These are phyloP conservation scores for Linum trigynum DNA, from an alignment of 345 rosid genomes.

Conservation along the genomic window DNA sequence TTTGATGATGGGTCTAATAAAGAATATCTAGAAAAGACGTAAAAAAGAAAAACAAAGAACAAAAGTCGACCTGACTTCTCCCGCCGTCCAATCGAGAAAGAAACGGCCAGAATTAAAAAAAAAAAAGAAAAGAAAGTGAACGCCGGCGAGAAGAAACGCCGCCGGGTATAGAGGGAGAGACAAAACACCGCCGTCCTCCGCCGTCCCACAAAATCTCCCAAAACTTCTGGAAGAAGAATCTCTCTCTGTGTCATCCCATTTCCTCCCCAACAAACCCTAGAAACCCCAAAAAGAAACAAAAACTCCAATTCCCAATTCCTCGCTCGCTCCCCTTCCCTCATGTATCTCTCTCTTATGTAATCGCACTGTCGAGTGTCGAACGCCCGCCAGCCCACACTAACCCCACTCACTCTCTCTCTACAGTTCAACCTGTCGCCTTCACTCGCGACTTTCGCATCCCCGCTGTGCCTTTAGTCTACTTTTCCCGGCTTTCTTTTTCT, in stretches of 20 bases:
- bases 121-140: background rate
- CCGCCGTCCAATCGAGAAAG: too few relatives aligned
- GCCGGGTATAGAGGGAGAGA: too few relatives aligned
- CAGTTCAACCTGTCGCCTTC: slow-evolving; percentile 94
- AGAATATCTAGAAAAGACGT: too few relatives aligned
- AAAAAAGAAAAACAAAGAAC: too few relatives aligned
- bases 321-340: background rate
- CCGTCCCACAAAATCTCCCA: too few relatives aligned
- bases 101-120: background rate
- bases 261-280: slow-evolving; percentile 2
- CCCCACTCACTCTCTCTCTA: slow-evolving; percentile 48
- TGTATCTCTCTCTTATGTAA: slow-evolving; percentile 6
- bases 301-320: background rate
- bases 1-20: too few relatives aligned
- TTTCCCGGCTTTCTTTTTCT: slow-evolving; percentile 6
- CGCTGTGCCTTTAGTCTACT: slow-evolving; percentile 14
- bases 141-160: background rate
- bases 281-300: slow-evolving; percentile 4
- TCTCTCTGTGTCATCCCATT: too few relatives aligned
- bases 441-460: slow-evolving; percentile 70
- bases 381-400: slow-evolving; percentile 20
- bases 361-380: background rate
- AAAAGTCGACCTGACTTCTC: too few relatives aligned
- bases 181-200: too few relatives aligned
- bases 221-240: too few relatives aligned